Evolutionary conservation across 1,284 basidiomycete genomes (phyloP).

Genomic region (Sparassis latifolia): DNA sequence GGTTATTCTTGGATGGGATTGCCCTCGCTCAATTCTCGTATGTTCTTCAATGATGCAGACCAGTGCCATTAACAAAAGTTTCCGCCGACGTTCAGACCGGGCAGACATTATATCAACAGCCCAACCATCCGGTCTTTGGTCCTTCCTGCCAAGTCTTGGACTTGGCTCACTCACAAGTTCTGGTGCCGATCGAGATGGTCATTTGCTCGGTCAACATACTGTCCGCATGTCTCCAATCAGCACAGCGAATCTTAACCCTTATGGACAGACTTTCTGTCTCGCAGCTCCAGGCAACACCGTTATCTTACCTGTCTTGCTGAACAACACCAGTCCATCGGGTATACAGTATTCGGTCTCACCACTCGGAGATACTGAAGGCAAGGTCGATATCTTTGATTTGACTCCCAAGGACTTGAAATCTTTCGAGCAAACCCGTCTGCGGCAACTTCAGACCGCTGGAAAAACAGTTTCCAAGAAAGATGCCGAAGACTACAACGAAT

Average conservation of each 20-base stretch:
- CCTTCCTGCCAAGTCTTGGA: conserved; percentile 39
- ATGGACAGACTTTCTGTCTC: conserved; percentile 65
- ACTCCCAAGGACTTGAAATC: conserved; percentile 58
- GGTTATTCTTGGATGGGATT: conserved; percentile 15
- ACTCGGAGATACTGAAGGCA: conserved; percentile 43
- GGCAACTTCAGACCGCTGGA: conserved; percentile 42
- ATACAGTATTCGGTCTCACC: conserved; percentile 76
- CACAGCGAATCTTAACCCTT: conserved; percentile 78
- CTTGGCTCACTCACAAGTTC: conserved; percentile 39
- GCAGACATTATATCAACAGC: conserved; percentile 37
- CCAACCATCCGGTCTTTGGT: conserved; percentile 36
- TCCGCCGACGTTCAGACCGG: conserved; percentile 19
- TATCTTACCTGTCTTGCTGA: conserved; percentile 78
- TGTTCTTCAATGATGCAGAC: neutral
- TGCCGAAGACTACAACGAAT: conserved; percentile 42
- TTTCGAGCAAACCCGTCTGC: conserved; percentile 53
- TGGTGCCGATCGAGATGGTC: conserved; percentile 36
- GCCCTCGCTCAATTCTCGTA: conserved; percentile 11
- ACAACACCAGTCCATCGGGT: conserved; percentile 79
- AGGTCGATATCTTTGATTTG: conserved; percentile 51
- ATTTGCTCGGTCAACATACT: conserved; percentile 85
- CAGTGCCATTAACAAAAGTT: neutral
- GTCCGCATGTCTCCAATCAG: conserved; percentile 87
- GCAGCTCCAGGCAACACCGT: conserved; percentile 47
- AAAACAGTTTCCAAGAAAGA: conserved; percentile 27